Conservation (phyloP, 2,329 filamentous ascomycete genomes). For the Pestalotiopsis sp. region DNA sequence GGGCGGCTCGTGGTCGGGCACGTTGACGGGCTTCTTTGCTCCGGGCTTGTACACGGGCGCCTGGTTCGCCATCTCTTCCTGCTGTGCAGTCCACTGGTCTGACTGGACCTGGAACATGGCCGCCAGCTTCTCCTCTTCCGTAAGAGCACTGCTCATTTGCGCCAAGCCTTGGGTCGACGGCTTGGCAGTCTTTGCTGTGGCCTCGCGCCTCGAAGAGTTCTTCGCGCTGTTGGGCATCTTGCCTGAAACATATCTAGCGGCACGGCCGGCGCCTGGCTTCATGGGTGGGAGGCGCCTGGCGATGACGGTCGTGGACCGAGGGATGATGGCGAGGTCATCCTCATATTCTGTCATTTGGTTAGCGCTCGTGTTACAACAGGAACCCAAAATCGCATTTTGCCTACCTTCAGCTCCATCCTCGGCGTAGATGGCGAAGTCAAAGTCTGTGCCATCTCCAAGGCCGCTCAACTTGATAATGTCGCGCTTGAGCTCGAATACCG, state of each 20-base stretch:
- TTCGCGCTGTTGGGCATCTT: conserved; percentile 92
- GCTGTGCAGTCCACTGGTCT: conserved; percentile 90
- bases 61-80: conserved; percentile 87
- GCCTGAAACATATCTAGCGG: conserved; percentile 92
- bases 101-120: conserved; percentile 90
- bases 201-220: conserved; percentile 71
- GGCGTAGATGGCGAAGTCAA: conserved; percentile 92
- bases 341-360: conserved; percentile 73
- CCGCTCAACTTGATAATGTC: conserved; percentile 96
- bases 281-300: conserved; percentile 83
- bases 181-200: conserved; percentile 62
- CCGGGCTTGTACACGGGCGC: conserved; percentile 64
- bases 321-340: conserved; percentile 97
- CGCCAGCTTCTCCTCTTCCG: conserved; percentile 90
- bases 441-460: conserved; percentile 93
- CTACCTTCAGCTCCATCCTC: conserved; percentile 90
- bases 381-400: conserved; percentile 27
- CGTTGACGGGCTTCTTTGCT: conserved; percentile 69
- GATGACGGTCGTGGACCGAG: conserved; percentile 90
- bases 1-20: conserved; percentile 91
- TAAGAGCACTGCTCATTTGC: conserved; percentile 78
- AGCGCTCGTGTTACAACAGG: conserved; percentile 12
- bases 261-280: conserved; percentile 84
- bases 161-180: conserved; percentile 58
- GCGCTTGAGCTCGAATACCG: conserved; percentile 97